Conservation (phyloP, 176 grass and related monocot genomes). For the Triticum urartu region DNA sequence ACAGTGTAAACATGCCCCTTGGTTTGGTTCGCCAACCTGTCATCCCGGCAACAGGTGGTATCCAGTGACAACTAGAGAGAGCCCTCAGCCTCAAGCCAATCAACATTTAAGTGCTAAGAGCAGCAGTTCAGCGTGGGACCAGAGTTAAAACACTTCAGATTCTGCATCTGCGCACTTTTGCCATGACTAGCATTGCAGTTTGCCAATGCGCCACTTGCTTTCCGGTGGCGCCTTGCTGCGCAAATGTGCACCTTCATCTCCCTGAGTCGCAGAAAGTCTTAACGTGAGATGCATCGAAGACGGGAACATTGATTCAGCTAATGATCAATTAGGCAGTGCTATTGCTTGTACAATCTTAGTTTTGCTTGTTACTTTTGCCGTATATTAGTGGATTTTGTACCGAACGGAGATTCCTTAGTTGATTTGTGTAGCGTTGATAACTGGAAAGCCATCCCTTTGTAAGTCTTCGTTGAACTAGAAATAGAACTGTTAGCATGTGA, state of each 20-base stretch:
- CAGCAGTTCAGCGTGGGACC: slow-evolving; percentile 29
- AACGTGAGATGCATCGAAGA: slow-evolving; percentile 2
- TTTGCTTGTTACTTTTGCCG: slow-evolving; percentile 15
- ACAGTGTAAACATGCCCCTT: slow-evolving; percentile 46
- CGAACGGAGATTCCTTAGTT: slow-evolving; percentile 30
- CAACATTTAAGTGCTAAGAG: slow-evolving; percentile 68
- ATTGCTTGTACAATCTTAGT: slow-evolving; percentile 45
- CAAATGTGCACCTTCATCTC: slow-evolving; percentile 13
- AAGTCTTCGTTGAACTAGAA: slow-evolving; percentile 10
- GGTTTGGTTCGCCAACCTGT: slow-evolving; percentile 53
- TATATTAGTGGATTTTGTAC: slow-evolving; percentile 34
- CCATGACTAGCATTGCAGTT: slow-evolving; percentile 78
- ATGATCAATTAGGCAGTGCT: slow-evolving; percentile 27
- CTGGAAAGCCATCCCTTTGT: slow-evolving; percentile 7
- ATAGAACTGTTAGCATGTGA: neutral
- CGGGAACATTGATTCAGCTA: neutral
- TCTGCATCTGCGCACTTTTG: slow-evolving; percentile 36
- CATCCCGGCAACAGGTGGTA: slow-evolving; percentile 65
- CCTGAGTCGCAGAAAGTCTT: neutral
- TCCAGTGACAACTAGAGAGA: slow-evolving; percentile 38
- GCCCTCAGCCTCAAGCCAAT: neutral
- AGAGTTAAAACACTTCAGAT: neutral
- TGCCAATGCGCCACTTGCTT: slow-evolving; percentile 36
- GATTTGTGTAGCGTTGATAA: slow-evolving; percentile 25
- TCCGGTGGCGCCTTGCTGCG: slow-evolving; percentile 6